Conservation (phyloP, 257 asterid genomes). For the Petunia secreta region DNA sequence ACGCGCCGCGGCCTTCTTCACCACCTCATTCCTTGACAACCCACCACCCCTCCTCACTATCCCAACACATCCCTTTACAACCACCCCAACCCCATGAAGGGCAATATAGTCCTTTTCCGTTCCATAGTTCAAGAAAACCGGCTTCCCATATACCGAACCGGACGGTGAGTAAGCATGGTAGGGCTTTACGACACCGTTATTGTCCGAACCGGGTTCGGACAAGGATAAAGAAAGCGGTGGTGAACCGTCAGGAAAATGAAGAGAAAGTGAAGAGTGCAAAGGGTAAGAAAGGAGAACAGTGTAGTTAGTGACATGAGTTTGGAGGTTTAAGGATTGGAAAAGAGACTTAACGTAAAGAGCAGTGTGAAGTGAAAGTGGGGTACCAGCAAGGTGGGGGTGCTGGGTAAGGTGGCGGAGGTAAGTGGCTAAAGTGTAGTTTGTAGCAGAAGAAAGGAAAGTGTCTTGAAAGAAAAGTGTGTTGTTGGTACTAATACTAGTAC, state of each 20-base stretch:
- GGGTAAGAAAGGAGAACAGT: constrained; percentile 84
- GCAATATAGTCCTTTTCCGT: constrained; percentile 67
- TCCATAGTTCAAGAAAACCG: constrained; percentile 80
- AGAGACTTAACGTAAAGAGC: constrained; percentile 68
- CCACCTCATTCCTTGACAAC: constrained; percentile 73
- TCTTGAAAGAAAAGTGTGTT: constrained; percentile 36
- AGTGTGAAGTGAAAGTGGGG: constrained; percentile 61
- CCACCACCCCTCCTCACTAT: constrained; percentile 74
- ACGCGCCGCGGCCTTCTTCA: constrained; percentile 72
- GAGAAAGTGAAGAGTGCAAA: constrained; percentile 58
- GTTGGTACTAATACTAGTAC: constrained; percentile 1
- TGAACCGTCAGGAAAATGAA: constrained; percentile 54
- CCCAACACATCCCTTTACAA: constrained; percentile 74
- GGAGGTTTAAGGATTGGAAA: constrained; percentile 57
- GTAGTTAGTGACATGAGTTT: constrained; percentile 58
- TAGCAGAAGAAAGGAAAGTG: constrained; percentile 65
- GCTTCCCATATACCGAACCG: constrained; percentile 67
- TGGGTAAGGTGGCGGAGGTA: constrained; percentile 89
- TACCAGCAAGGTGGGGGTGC: constrained; percentile 95
- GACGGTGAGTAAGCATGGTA: constrained; percentile 95
- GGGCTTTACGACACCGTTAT: constrained; percentile 52
- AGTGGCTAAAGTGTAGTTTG: constrained; percentile 71
- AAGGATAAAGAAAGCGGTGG: constrained; percentile 36
- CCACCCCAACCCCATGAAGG: constrained; percentile 54
- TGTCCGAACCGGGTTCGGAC: constrained; percentile 52